phyloP scores from a whole-genome alignment of 148 eudicot species.

The Polygonum maritimum region DNA sequence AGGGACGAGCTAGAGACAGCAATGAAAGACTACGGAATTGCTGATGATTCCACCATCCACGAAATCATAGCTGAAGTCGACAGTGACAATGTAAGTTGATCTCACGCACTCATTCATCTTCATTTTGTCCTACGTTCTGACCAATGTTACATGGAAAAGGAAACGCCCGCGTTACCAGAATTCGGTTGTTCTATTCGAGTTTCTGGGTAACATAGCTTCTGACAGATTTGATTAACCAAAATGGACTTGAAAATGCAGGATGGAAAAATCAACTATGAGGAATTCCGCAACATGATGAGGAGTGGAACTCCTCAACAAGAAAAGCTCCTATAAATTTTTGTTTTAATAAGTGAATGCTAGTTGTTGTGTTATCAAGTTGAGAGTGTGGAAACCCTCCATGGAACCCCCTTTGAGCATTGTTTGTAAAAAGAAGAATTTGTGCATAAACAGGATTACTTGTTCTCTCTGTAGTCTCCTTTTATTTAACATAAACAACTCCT shows the following conservation, averaged over 20 bases:
- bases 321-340: slow-evolving; percentile 21
- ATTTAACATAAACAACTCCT: not conserved
- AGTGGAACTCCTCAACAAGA: slow-evolving; percentile 50
- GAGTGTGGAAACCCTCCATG: not conserved
- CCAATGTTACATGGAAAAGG: no score
- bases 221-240: not conserved
- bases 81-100: slow-evolving; percentile 59
- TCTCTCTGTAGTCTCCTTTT: not conserved
- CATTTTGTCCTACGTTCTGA: not conserved
- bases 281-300: slow-evolving; percentile 86
- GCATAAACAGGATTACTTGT: slow-evolving; percentile 5
- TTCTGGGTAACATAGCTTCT: not conserved
- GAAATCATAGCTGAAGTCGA: slow-evolving; percentile 85
- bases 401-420: not conserved
- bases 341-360: not conserved
- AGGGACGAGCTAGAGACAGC: slow-evolving; percentile 80
- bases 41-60: slow-evolving; percentile 62
- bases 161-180: no score
- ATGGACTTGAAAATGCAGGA: slow-evolving; percentile 40
- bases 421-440: slow-evolving; percentile 9
- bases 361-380: not conserved
- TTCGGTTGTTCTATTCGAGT: no score
- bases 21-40: slow-evolving; percentile 79
- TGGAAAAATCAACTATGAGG: slow-evolving; percentile 78
- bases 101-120: not conserved